These are phyloP conservation scores for Sporothrix pseudoabietina DNA, from an alignment of 2,329 filamentous ascomycete genomes.

Conservation along the genomic window DNA sequence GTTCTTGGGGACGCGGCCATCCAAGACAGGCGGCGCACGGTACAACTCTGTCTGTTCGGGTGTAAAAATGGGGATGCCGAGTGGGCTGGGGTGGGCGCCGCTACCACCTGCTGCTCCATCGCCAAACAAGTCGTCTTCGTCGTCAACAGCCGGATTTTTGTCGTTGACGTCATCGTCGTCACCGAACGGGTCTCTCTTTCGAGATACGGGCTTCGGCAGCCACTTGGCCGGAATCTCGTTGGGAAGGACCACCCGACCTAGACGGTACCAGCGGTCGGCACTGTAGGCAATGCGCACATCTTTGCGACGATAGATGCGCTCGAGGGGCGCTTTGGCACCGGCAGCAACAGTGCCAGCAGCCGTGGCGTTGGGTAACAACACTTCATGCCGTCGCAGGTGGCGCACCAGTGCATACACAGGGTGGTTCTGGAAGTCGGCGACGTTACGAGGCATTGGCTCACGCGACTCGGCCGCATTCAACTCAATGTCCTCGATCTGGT, in stretches of 20 bases:
- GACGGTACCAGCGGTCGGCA: conserved; percentile 86
- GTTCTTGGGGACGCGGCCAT: conserved; percentile 82
- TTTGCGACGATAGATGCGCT: conserved; percentile 77
- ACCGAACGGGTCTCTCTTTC: conserved; percentile 32
- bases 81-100: conserved; percentile 40
- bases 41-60: conserved; percentile 72
- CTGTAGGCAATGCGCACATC: conserved; percentile 80
- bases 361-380: conserved; percentile 69
- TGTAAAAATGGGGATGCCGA: conserved; percentile 60
- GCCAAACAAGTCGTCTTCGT: conserved; percentile 45
- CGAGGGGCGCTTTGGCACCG: conserved; percentile 59
- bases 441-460: conserved; percentile 83
- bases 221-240: conserved; percentile 83
- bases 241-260: conserved; percentile 76
- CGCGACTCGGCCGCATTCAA: conserved; percentile 68
- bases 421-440: conserved; percentile 85
- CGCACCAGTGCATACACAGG: conserved; percentile 81
- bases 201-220: conserved; percentile 52
- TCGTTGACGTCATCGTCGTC: conserved; percentile 37
- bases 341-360: conserved; percentile 76
- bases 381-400: conserved; percentile 80
- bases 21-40: conserved; percentile 71
- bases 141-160: background rate
- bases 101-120: conserved; percentile 38
- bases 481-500: conserved; percentile 81